A percentile compares a stretch with the other conserved stretches of the same genome.
Evolutionary conservation across 352 stramenopile species (phyloP).

Genomic region (Heterotrichella gracilis): DNA sequence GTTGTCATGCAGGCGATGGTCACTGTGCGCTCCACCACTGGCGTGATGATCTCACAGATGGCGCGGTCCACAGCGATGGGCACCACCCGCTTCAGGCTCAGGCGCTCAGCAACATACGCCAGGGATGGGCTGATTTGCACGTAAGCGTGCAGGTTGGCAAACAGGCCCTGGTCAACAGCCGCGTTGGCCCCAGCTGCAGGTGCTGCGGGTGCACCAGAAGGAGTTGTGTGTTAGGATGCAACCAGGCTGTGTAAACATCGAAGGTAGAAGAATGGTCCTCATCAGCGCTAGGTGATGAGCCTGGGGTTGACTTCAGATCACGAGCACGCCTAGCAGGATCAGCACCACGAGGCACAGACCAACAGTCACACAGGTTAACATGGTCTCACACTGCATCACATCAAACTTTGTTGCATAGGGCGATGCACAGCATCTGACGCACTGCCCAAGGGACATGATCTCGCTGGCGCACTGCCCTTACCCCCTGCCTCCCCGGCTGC

Average conservation of each 20-base stretch:
- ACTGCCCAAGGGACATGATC: too few relatives aligned
- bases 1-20: constrained; percentile 94
- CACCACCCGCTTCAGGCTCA: constrained; percentile 55
- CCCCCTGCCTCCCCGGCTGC: constrained; percentile 16
- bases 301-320: too few relatives aligned
- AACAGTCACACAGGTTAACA: too few relatives aligned
- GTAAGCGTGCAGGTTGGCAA: constrained; percentile 83
- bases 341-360: background rate
- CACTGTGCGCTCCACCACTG: constrained; percentile 82
- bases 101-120: constrained; percentile 34
- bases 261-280: too few relatives aligned
- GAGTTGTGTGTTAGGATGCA: too few relatives aligned
- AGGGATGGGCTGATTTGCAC: constrained; percentile 80
- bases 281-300: too few relatives aligned
- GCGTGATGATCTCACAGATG: constrained; percentile 91
- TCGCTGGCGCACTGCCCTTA: constrained; percentile 18
- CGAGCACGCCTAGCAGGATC: background rate
- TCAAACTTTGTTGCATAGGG: too few relatives aligned
- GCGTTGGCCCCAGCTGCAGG: too few relatives aligned
- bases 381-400: too few relatives aligned
- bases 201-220: too few relatives aligned
- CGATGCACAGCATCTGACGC: too few relatives aligned
- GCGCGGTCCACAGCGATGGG: constrained; percentile 74
- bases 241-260: too few relatives aligned
- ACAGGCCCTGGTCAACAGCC: constrained; percentile 80